Evolutionary conservation across 257 asterid species (phyloP), one percentile per base, ranked within the genome.

Genomic region (Gynochthodes officinalis): DNA sequence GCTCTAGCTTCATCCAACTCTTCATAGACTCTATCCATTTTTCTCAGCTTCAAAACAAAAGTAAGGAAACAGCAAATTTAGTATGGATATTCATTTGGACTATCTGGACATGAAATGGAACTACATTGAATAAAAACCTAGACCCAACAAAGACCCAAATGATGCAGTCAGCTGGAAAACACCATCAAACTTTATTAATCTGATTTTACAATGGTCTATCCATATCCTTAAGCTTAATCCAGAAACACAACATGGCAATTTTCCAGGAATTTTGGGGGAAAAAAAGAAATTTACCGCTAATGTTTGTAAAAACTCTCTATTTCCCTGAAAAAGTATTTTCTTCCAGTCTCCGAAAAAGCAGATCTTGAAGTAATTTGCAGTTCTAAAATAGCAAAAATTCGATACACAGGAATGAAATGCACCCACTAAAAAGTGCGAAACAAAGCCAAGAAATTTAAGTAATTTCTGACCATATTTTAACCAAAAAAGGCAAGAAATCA

Each of bases 1-100:
- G 88, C 82, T 82, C 84, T 90, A 52, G 90, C 88, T 54, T 86
- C 93, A 44, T 93, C 96, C n/a, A 93, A 83, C 77, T 87, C 98
- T 85, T 84, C 89, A 62, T 85, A 80, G 58, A 77, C 77, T 16
- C 64, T 55, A 32, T 87, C 91, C 98, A 90, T 90, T 79, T 85
- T 71, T 75, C 50, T 67, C 49, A 46, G 67, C 63, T 78, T 69
- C 67, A 53, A 11, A 70, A 58, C 71, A 66, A 12, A 49, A 46
- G 37, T 18, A 39, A 30, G 33, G 16, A 39, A 30, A 57, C 54
- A 59, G 9, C 18, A 43, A 42, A 54, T 49, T 68, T 27, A 28
- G 44, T 19, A 37, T n/a, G 60, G 71, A 21, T n/a, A 66, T 50
- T 10, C 33, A 54, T 12, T 39, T 42, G 72, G 63, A 54, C n/a